phyloP scores from a whole-genome alignment of 352 stramenopile species.

The Pythium guiyangense region DNA sequence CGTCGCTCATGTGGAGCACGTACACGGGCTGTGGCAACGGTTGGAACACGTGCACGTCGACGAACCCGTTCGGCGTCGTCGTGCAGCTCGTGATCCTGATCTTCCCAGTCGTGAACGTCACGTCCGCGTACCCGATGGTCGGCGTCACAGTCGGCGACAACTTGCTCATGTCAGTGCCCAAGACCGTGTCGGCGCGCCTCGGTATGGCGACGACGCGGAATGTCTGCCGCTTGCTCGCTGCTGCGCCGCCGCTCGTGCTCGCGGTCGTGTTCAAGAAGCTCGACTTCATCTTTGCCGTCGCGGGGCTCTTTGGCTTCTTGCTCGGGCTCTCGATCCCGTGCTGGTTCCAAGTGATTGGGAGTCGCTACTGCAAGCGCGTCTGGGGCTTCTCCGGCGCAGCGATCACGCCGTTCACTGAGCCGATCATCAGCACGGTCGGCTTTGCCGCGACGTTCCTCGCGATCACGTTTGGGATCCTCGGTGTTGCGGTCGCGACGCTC shows the following conservation, averaged over 20 bases:
- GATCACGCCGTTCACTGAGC: conserved; percentile 69
- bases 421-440: conserved; percentile 54
- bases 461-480: conserved; percentile 67
- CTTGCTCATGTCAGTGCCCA: conserved; percentile 79
- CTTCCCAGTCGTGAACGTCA: conserved; percentile 83
- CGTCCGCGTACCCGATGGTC: conserved; percentile 82
- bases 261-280: conserved; percentile 85
- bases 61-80: conserved; percentile 44
- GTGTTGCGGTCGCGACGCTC: conserved; percentile 59
- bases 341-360: conserved; percentile 83
- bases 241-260: conserved; percentile 64
- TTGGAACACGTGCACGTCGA: conserved; percentile 46
- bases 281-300: conserved; percentile 81
- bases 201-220: conserved; percentile 39
- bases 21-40: conserved; percentile 82
- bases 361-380: conserved; percentile 68
- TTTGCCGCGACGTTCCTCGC: conserved; percentile 58
- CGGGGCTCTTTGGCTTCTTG: conserved; percentile 75
- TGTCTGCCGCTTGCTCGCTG: conserved; percentile 60
- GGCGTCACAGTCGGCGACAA: conserved; percentile 82
- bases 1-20: conserved; percentile 71
- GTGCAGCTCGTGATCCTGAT: conserved; percentile 79
- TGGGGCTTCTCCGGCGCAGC: conserved; percentile 63
- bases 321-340: conserved; percentile 74
- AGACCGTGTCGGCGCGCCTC: conserved; percentile 45